Evolutionary conservation across 2,329 filamentous ascomycete species (phyloP).

Genomic region (Penicillium sp.): DNA sequence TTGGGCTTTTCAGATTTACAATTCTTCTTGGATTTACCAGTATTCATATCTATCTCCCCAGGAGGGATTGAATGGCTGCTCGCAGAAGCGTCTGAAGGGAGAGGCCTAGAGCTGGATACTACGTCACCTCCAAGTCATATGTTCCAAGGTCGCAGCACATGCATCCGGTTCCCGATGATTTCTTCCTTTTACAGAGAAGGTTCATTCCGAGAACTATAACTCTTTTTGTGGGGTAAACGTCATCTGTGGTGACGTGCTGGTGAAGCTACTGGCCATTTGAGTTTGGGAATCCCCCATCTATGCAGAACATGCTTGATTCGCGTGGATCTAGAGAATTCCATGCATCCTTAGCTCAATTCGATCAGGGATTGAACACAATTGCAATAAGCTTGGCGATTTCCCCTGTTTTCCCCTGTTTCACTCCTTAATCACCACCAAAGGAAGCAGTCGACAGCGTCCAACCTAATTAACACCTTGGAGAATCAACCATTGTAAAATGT

Average conservation of each 20-base stretch:
- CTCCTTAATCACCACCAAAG: too few species aligned
- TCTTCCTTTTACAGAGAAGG: neutral
- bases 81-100: conserved; percentile 1
- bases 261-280: neutral
- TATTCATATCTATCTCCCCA: too few species aligned
- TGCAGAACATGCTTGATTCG: too few species aligned
- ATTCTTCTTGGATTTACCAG: too few species aligned
- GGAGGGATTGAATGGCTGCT: too few species aligned
- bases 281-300: neutral
- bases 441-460: too few species aligned
- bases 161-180: neutral
- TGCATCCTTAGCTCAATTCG: neutral
- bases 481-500: too few species aligned
- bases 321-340: neutral
- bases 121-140: conserved; percentile 32
- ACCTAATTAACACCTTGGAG: too few species aligned
- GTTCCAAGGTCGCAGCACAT: neutral
- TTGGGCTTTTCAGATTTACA: too few species aligned
- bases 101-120: conserved; percentile 10
- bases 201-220: neutral
- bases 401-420: too few species aligned
- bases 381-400: too few species aligned
- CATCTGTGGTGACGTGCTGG: neutral
- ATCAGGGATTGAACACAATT: too few species aligned
- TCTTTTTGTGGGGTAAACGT: conserved; percentile 21